Percentiles rank a stretch among this genome's conserved stretches.
Conservation (phyloP, 306 rosid genomes). For the Trifolium repens region DNA sequence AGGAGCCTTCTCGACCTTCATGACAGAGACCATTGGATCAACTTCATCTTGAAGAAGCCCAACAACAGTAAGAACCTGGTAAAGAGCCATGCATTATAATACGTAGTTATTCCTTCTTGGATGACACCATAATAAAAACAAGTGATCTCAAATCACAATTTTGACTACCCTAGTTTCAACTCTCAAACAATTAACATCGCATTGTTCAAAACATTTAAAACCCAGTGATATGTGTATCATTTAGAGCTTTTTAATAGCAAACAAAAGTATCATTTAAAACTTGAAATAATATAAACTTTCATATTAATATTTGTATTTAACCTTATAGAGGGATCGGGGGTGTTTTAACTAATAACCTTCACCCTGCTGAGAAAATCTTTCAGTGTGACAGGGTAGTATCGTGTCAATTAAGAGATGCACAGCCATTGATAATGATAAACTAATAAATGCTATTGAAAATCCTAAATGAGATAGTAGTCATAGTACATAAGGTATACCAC, state of each 20-base stretch:
- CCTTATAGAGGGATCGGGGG: not conserved
- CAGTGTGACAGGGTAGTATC: not conserved
- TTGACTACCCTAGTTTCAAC: not conserved
- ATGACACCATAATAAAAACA: conserved; percentile 16
- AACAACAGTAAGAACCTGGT: conserved; percentile 94
- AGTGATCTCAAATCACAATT: not conserved
- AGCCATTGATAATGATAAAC: not conserved
- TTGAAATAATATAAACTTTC: not conserved
- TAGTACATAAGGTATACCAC: not conserved
- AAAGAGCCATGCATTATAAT: conserved; percentile 21
- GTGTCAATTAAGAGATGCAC: not conserved
- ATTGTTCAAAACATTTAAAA: not conserved
- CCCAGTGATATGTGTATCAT: not conserved
- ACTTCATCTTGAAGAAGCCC: conserved; percentile 99
- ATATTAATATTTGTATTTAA: not conserved
- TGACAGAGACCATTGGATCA: conserved; percentile 88
- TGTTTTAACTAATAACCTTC: conserved; percentile 1
- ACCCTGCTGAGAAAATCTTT: not conserved
- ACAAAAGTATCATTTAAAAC: not conserved
- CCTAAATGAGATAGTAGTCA: not conserved
- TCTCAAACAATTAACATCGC: not conserved
- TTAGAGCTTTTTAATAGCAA: not conserved
- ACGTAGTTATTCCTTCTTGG: not conserved
- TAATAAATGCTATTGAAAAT: not conserved
- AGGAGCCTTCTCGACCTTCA: conserved; percentile 97